Percentiles rank a stretch among this genome's conserved stretches.
These are phyloP conservation scores for Microglena sp. DNA, from an alignment of 139 green algal genomes.

Conservation along the genomic window DNA sequence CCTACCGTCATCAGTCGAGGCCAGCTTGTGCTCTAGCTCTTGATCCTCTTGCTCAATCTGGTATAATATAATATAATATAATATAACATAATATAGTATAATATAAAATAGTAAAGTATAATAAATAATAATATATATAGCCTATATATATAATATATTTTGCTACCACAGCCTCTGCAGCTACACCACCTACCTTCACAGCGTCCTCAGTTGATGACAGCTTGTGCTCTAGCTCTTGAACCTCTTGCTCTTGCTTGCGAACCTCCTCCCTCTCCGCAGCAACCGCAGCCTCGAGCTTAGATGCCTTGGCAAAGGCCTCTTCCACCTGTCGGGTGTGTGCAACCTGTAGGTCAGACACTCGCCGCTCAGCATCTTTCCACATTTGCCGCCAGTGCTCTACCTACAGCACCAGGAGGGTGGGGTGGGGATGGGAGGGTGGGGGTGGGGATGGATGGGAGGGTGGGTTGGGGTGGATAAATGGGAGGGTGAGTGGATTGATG, in stretches of 20 bases:
- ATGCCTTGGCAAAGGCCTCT: constrained; percentile 13
- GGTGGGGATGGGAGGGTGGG: too few species aligned
- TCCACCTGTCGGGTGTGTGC: constrained; percentile 13
- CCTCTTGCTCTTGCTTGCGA: constrained; percentile 12
- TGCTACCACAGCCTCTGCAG: too few species aligned
- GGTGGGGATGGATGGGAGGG: too few species aligned
- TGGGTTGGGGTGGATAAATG: too few species aligned
- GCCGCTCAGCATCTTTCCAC: constrained; percentile 36
- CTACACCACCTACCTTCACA: constrained; percentile 37
- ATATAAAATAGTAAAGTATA: too few species aligned
- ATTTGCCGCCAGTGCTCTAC: constrained; percentile 13
- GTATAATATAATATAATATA: too few species aligned
- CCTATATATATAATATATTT: too few species aligned
- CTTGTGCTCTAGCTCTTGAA: constrained; percentile 2
- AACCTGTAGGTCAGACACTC: constrained; percentile 30
- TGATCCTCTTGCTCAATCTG: constrained; percentile 17
- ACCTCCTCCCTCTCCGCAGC: background rate
- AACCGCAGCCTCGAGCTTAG: constrained; percentile 1
- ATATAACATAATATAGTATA: too few species aligned
- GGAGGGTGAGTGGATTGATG: too few species aligned
- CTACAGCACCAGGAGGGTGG: background rate
- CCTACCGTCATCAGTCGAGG: constrained; percentile 32
- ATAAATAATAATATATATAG: too few species aligned
- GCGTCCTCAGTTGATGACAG: constrained; percentile 29
- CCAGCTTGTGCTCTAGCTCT: constrained; percentile 10